Percentiles rank a stretch among this genome's conserved stretches.
Conservation (phyloP, 306 rosid genomes). For the Calophaca sinica region DNA sequence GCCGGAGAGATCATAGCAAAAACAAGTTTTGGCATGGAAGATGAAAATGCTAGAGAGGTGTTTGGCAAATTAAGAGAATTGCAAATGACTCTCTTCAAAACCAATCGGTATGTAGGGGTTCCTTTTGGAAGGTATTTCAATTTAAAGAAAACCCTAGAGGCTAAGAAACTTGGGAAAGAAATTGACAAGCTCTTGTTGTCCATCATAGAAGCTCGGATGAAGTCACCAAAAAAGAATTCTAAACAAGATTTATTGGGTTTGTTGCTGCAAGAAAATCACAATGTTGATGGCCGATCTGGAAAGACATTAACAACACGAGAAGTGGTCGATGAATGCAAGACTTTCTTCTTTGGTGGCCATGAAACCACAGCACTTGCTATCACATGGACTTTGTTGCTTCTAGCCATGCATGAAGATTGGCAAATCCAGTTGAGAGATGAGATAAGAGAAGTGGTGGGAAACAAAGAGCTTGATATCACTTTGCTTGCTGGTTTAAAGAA, state of each 20-base stretch:
- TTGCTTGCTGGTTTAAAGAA: slow-evolving; percentile 66
- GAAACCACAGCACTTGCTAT: slow-evolving; percentile 92
- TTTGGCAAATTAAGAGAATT: slow-evolving; percentile 63
- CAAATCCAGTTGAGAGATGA: slow-evolving; percentile 76
- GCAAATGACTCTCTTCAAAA: slow-evolving; percentile 72
- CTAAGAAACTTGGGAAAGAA: slow-evolving; percentile 69
- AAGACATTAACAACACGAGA: slow-evolving; percentile 59
- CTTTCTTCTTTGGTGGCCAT: slow-evolving; percentile 91
- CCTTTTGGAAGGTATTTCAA: slow-evolving; percentile 62
- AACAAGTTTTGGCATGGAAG: slow-evolving; percentile 72
- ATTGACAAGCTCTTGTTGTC: slow-evolving; percentile 63
- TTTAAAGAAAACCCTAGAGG: slow-evolving; percentile 60
- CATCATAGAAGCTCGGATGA: slow-evolving; percentile 53
- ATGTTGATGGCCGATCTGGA: no score
- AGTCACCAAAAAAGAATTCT: slow-evolving; percentile 13
- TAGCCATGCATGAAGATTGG: slow-evolving; percentile 77
- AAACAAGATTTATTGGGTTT: slow-evolving; percentile 67
- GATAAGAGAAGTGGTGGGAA: slow-evolving; percentile 69
- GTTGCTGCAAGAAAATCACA: slow-evolving; percentile 57
- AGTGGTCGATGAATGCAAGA: slow-evolving; percentile 85
- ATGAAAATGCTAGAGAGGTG: slow-evolving; percentile 57
- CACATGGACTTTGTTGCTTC: slow-evolving; percentile 82
- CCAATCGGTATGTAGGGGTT: slow-evolving; percentile 72
- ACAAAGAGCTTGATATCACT: slow-evolving; percentile 54
- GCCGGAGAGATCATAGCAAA: not conserved